phyloP scores from a whole-genome alignment of 2,329 filamentous ascomycete genomes.

The Botrytis sinoallii region DNA sequence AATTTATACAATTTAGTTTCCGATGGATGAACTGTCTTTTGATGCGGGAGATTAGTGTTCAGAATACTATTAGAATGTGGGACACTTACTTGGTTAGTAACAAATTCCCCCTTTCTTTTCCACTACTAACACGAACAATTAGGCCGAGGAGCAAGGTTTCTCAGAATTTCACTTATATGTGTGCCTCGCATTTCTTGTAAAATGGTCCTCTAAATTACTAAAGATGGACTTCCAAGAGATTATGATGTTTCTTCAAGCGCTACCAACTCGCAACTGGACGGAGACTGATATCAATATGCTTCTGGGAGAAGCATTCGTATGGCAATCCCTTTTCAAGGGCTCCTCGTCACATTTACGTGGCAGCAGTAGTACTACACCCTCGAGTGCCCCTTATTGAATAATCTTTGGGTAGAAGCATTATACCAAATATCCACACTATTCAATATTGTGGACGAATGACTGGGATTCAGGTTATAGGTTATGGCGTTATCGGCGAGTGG shows the following conservation, averaged over 20 bases:
- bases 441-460: not conserved
- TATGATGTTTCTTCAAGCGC: conserved; percentile 97
- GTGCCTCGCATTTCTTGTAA: conserved; percentile 94
- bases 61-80: conserved; percentile 98
- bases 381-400: conserved; percentile 16
- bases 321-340: conserved; percentile 95
- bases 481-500: conserved; percentile 8
- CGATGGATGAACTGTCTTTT: conserved; percentile 99
- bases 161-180: conserved; percentile 98
- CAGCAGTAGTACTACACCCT: conserved; percentile 36
- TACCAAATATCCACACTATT: not conserved
- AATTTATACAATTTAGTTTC: conserved; percentile 99
- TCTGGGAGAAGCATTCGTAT: conserved; percentile 95
- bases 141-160: conserved; percentile 98
- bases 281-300: conserved; percentile 97
- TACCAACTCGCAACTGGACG: conserved; percentile 91
- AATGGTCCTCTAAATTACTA: conserved; percentile 92
- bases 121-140: conserved; percentile 2
- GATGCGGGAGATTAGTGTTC: conserved; percentile 96
- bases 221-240: conserved; percentile 99
- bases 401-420: not conserved
- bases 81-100: conserved; percentile 88
- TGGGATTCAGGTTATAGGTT: not conserved
- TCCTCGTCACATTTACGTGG: conserved; percentile 83
- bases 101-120: not conserved